Percentiles rank a stretch among this genome's conserved stretches.
phyloP scores from a whole-genome alignment of 225 moss, liverwort and hornwort genomes.

The Physcomitrium patens region DNA sequence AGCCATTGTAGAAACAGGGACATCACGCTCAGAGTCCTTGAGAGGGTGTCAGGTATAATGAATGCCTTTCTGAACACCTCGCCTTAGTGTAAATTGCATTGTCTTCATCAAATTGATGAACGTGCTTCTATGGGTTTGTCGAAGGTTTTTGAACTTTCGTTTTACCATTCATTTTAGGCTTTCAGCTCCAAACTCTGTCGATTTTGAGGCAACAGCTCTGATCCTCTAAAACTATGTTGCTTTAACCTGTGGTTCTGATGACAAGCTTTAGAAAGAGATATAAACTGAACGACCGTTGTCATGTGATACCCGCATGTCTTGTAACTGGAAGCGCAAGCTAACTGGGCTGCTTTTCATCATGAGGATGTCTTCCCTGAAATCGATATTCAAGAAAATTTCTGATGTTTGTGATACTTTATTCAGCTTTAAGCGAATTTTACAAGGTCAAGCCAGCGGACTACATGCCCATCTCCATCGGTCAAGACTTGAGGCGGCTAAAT shows the following conservation, averaged over 20 bases:
- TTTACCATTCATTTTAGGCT: too few species aligned
- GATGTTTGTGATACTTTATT: slow-evolving; percentile 15
- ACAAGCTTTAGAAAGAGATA: too few species aligned
- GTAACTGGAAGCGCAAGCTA: neutral
- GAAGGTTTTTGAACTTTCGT: too few species aligned
- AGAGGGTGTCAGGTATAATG: slow-evolving; percentile 78
- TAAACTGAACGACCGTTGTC: too few species aligned
- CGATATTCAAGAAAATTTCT: neutral
- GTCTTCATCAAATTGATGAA: too few species aligned
- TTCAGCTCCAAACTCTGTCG: too few species aligned
- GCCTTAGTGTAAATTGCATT: too few species aligned
- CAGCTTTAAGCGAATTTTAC: slow-evolving; percentile 91
- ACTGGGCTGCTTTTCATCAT: neutral
- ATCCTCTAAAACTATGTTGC: too few species aligned
- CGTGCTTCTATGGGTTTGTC: too few species aligned
- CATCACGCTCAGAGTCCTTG: slow-evolving; percentile 89
- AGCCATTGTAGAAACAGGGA: slow-evolving; percentile 66
- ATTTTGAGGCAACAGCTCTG: too few species aligned
- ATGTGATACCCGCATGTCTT: too few species aligned
- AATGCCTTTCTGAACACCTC: neutral
- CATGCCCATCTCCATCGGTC: slow-evolving; percentile 40
- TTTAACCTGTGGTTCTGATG: too few species aligned
- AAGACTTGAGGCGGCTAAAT: slow-evolving; percentile 29
- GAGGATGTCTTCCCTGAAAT: neutral
- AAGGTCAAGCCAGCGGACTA: slow-evolving; percentile 65